Percentiles rank a stretch among this genome's conserved stretches.
Evolutionary conservation across 2,329 filamentous ascomycete species (phyloP).

Genomic region (Hirsutella minnesotensis): DNA sequence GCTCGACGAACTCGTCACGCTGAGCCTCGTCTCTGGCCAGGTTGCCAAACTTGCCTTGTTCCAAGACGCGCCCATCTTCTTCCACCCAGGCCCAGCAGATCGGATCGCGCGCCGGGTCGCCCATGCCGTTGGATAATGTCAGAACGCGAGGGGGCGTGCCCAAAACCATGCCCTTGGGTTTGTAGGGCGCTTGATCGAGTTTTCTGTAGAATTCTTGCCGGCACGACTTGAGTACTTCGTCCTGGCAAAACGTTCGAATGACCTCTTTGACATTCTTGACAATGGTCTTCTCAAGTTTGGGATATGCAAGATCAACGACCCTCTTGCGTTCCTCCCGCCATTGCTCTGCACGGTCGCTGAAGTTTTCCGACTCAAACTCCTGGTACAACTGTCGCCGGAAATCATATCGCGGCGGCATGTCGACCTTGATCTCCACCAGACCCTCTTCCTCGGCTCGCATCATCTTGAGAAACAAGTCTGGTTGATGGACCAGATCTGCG

Average conservation of each 20-base stretch:
- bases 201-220: conserved; percentile 81
- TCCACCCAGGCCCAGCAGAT: conserved; percentile 89
- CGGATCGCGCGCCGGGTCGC: conserved; percentile 60
- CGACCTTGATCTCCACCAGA: conserved; percentile 73
- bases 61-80: conserved; percentile 78
- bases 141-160: conserved; percentile 83
- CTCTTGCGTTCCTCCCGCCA: conserved; percentile 87
- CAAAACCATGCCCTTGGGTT: conserved; percentile 82
- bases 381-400: conserved; percentile 68
- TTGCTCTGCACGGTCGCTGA: conserved; percentile 84
- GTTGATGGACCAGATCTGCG: conserved; percentile 65
- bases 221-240: conserved; percentile 76
- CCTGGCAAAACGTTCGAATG: conserved; percentile 85
- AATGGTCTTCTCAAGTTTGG: conserved; percentile 73
- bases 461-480: conserved; percentile 92
- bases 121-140: conserved; percentile 75
- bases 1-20: conserved; percentile 60
- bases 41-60: conserved; percentile 79
- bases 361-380: conserved; percentile 89
- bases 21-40: conserved; percentile 58
- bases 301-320: conserved; percentile 68
- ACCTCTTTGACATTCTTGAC: conserved; percentile 91
- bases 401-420: conserved; percentile 61
- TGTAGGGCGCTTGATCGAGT: conserved; percentile 91
- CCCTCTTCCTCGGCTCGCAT: conserved; percentile 93